Conservation (phyloP, 208 protist species). For the Crithidia sp. region DNA sequence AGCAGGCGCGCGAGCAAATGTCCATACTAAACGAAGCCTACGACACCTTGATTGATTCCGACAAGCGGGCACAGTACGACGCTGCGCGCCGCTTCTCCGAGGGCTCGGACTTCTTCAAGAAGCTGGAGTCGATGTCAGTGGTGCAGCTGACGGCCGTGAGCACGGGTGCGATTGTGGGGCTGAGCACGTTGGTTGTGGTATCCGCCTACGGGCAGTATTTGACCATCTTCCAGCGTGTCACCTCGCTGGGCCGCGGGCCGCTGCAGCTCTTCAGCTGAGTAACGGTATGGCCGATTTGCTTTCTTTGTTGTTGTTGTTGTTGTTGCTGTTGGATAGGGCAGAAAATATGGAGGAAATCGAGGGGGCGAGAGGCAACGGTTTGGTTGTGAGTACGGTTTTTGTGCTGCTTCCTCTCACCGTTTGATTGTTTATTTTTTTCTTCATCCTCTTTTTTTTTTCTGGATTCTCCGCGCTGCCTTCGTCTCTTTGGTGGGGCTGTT, state of each 20-base stretch:
- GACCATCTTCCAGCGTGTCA: constrained; percentile 49
- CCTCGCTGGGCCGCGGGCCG: constrained; percentile 22
- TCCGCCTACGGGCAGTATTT: constrained; percentile 52
- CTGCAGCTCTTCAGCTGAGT: constrained; percentile 18
- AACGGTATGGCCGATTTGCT: background rate
- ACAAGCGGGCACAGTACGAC: constrained; percentile 74
- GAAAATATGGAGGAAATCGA: too few relatives aligned
- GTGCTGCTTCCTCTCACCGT: background rate
- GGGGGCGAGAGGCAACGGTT: too few relatives aligned
- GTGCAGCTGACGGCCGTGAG: constrained; percentile 28
- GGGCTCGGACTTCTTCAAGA: constrained; percentile 35
- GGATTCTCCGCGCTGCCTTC: too few relatives aligned
- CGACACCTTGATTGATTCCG: constrained; percentile 63
- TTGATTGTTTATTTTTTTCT: too few relatives aligned
- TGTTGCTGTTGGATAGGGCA: background rate
- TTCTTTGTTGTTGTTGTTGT: constrained; percentile 11
- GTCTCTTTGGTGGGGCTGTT: too few relatives aligned
- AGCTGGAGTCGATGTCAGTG: constrained; percentile 43
- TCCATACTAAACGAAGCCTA: constrained; percentile 83
- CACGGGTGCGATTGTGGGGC: constrained; percentile 27
- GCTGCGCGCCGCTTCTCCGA: constrained; percentile 32
- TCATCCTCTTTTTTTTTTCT: too few relatives aligned
- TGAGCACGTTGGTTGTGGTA: constrained; percentile 19
- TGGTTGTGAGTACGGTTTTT: too few relatives aligned
- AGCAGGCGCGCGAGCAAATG: constrained; percentile 66